These are phyloP conservation scores for Friedmanniomyces simplex DNA, from an alignment of 495 filamentous ascomycete species.

Conservation along the genomic window DNA sequence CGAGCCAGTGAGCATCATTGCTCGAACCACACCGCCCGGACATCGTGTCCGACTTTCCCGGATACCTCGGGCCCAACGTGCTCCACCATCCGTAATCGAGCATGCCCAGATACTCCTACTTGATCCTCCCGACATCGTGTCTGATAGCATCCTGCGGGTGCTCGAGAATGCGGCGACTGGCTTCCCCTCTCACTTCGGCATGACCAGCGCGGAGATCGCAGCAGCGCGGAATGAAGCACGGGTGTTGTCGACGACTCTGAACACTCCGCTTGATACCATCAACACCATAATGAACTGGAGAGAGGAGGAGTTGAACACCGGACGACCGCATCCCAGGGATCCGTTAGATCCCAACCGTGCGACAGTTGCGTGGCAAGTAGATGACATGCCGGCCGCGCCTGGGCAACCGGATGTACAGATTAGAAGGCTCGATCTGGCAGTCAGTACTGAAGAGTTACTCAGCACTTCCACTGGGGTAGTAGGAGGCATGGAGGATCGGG, in stretches of 20 bases:
- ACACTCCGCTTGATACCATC: neutral
- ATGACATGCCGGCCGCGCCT: neutral
- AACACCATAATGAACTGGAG: neutral
- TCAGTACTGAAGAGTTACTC: no score
- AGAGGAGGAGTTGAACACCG: neutral
- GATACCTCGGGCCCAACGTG: neutral
- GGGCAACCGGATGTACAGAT: neutral
- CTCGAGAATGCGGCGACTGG: neutral
- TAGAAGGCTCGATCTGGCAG: neutral
- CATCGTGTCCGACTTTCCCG: no score
- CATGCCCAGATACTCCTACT: neutral
- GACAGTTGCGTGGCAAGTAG: neutral
- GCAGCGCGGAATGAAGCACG: neutral
- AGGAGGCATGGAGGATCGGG: no score
- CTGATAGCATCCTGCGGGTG: neutral
- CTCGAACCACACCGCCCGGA: no score
- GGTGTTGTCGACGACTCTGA: neutral
- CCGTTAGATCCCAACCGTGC: neutral
- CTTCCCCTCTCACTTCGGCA: neutral
- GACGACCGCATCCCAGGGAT: neutral
- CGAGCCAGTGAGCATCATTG: neutral
- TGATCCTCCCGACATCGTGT: neutral
- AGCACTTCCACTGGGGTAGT: no score
- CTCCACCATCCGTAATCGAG: neutral
- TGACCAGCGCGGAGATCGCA: neutral